A percentile compares a stretch with the other conserved stretches of the same genome.
phyloP scores from a whole-genome alignment of 2,329 filamentous ascomycete species.

The Ceratocystiopsis sp. region DNA sequence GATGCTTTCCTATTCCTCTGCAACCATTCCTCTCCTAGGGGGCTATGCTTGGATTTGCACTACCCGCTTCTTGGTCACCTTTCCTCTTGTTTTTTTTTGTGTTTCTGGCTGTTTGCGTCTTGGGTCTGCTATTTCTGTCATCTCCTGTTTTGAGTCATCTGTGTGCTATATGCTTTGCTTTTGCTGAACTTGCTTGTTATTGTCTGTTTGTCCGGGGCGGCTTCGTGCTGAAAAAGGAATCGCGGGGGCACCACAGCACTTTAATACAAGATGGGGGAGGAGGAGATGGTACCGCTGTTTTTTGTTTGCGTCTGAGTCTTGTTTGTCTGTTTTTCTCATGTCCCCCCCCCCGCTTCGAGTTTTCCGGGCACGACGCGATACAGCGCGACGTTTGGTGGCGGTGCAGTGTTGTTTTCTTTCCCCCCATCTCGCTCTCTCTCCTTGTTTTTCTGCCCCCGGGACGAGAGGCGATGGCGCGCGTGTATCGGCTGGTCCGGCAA shows the following conservation, averaged over 20 bases:
- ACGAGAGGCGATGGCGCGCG: background rate
- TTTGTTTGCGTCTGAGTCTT: background rate
- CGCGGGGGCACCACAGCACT: too few relatives aligned
- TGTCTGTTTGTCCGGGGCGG: too few relatives aligned
- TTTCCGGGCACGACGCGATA: background rate
- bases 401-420: background rate
- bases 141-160: background rate
- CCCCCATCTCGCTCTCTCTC: too few relatives aligned
- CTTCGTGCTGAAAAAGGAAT: too few relatives aligned
- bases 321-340: background rate
- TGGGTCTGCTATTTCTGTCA: background rate
- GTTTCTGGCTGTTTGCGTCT: background rate
- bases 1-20: background rate
- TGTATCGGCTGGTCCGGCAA: conserved; percentile 4
- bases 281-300: background rate
- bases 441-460: too few relatives aligned
- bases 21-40: background rate
- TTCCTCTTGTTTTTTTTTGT: background rate
- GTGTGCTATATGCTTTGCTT: background rate
- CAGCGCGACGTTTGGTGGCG: background rate
- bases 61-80: too few relatives aligned
- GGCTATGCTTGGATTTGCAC: too few relatives aligned
- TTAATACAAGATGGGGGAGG: background rate
- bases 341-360: background rate
- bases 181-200: background rate